A percentile compares a stretch with the other conserved stretches of the same genome.
Conservation (phyloP, 139 green algal species). For the Micromonas commoda region DNA sequence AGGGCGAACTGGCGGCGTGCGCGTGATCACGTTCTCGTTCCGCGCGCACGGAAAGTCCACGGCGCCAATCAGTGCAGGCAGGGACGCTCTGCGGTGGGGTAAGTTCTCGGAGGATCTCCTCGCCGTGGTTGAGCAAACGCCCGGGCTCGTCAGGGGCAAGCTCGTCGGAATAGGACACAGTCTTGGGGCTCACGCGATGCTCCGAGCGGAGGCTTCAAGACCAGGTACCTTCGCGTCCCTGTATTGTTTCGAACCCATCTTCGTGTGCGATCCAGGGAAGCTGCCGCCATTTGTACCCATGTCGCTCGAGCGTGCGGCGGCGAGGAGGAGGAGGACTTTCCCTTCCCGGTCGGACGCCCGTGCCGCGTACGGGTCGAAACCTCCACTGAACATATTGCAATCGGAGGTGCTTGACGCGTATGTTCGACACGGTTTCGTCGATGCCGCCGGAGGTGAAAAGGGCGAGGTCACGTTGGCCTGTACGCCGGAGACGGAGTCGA, state of each 20-base stretch:
- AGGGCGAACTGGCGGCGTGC: not conserved
- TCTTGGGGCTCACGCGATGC: not conserved
- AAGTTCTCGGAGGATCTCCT: not conserved
- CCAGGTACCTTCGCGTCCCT: not conserved
- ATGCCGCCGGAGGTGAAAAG: not conserved
- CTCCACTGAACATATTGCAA: not conserved
- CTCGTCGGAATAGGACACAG: not conserved
- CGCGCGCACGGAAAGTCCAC: not conserved
- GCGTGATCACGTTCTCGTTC: not conserved
- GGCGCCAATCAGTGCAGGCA: not conserved
- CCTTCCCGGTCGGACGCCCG: not conserved
- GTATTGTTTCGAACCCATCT: not conserved
- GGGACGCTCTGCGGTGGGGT: not conserved
- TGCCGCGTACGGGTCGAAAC: not conserved
- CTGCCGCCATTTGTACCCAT: not conserved
- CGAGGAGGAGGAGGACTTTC: not conserved
- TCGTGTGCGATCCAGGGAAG: not conserved
- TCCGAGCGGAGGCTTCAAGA: not conserved
- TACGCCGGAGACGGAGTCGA: not conserved
- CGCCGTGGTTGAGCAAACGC: not conserved
- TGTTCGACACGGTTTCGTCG: not conserved
- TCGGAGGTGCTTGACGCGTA: not conserved
- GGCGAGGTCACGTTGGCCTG: not conserved
- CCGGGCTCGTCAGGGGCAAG: not conserved
- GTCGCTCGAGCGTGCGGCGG: not conserved